Percentiles rank a stretch among this genome's conserved stretches.
phyloP scores from a whole-genome alignment of 2,329 filamentous ascomycete genomes.

The Dactylellina leptospora region DNA sequence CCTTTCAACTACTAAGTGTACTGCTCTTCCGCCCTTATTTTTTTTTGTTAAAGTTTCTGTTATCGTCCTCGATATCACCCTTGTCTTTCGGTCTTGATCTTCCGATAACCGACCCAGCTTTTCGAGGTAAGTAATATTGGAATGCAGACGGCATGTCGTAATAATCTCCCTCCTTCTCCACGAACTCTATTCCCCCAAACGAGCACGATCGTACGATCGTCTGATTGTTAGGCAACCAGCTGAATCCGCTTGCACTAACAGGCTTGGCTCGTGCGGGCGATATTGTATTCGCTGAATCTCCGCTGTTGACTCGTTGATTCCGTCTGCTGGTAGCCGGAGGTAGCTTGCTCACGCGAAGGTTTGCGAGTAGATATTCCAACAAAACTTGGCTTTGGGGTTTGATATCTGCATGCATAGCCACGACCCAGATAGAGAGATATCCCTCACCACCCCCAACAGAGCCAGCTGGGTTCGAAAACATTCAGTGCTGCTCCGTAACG shows the following conservation, averaged over 20 bases:
- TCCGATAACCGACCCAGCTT: constrained; percentile 37
- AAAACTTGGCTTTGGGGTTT: constrained; percentile 1
- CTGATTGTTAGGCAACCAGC: constrained; percentile 36
- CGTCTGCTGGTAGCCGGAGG: no score
- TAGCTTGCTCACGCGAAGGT: no score
- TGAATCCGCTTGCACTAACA: neutral
- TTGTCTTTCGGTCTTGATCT: constrained; percentile 39
- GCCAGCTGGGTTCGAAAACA: no score
- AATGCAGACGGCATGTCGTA: constrained; percentile 18
- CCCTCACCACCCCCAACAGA: constrained; percentile 25
- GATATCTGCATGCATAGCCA: constrained; percentile 40
- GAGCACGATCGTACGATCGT: constrained; percentile 31
- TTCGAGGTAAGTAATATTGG: neutral
- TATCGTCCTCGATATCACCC: constrained; percentile 12
- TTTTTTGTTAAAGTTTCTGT: neutral
- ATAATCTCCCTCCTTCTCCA: constrained; percentile 3
- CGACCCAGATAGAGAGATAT: constrained; percentile 22
- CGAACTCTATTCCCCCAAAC: constrained; percentile 23
- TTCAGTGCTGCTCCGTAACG: no score
- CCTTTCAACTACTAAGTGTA: no score
- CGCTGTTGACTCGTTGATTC: constrained; percentile 3
- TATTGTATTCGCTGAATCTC: neutral
- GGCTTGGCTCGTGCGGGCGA: neutral
- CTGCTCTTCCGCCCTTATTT: no score
- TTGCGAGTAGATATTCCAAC: no score